Evolutionary conservation across 441 rosid genomes (phyloP).

Genomic region (Rhodomyrtus psidioides): DNA sequence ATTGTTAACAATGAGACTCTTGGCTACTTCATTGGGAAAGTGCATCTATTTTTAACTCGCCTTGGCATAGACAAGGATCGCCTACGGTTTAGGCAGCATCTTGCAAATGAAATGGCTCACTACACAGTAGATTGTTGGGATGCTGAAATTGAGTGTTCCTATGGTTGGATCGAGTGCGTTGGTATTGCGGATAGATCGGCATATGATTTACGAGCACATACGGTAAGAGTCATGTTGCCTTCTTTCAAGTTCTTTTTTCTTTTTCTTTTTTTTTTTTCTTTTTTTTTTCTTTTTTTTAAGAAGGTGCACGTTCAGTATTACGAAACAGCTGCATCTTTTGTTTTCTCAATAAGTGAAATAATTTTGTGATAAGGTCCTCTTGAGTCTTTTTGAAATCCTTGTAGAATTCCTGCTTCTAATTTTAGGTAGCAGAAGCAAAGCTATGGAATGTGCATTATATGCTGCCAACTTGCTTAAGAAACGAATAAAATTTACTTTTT

Average conservation of each 20-base stretch:
- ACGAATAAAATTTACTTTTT: neutral
- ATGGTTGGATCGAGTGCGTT: constrained; percentile 82
- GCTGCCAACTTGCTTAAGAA: neutral
- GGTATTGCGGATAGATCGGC: constrained; percentile 87
- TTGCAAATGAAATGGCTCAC: constrained; percentile 82
- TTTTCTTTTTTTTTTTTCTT: neutral
- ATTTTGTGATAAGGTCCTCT: neutral
- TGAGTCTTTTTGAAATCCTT: neutral
- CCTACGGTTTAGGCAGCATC: constrained; percentile 60
- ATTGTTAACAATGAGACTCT: constrained; percentile 69
- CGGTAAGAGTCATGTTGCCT: constrained; percentile 23
- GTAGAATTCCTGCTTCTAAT: neutral
- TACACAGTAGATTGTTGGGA: constrained; percentile 85
- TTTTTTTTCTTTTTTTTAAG: neutral
- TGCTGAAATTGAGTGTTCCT: constrained; percentile 73
- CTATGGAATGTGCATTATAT: neutral
- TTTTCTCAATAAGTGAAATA: neutral
- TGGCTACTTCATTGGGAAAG: constrained; percentile 73
- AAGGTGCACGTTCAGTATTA: neutral
- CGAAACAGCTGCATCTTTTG: neutral
- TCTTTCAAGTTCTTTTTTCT: neutral
- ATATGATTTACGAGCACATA: constrained; percentile 58
- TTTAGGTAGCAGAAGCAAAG: neutral
- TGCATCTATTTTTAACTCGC: constrained; percentile 47
- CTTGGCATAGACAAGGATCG: constrained; percentile 56